Evolutionary conservation across 176 grass and related monocot genomes (phyloP).

Genomic region (Eleusine coracana): DNA sequence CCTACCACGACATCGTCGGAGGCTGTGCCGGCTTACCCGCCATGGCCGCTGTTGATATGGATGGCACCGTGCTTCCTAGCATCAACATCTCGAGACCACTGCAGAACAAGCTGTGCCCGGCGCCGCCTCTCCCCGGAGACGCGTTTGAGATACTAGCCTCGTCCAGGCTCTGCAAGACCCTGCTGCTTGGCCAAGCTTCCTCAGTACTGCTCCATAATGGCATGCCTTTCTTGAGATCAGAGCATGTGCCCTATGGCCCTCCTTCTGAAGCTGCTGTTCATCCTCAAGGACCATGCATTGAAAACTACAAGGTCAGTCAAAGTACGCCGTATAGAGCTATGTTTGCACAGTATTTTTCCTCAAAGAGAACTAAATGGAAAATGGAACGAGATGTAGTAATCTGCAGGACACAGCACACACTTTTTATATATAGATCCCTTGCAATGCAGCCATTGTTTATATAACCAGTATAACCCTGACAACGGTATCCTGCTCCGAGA

Average conservation of each 20-base stretch:
- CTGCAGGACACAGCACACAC: neutral
- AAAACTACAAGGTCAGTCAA: constrained; percentile 46
- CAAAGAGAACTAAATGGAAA: neutral
- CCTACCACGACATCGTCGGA: constrained; percentile 21
- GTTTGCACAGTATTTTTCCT: constrained; percentile 29
- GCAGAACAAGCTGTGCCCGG: constrained; percentile 27
- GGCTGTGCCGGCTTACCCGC: constrained; percentile 30
- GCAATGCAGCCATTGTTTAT: neutral
- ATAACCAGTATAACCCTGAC: neutral
- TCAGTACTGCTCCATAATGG: constrained; percentile 34
- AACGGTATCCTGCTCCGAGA: neutral
- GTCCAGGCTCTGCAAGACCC: constrained; percentile 51
- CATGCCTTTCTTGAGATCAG: constrained; percentile 52
- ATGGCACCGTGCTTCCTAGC: constrained; percentile 47
- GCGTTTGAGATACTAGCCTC: constrained; percentile 63
- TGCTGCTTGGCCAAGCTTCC: constrained; percentile 42
- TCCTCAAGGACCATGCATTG: constrained; percentile 59
- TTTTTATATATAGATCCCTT: neutral
- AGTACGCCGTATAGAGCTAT: constrained; percentile 10
- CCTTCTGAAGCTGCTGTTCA: constrained; percentile 33
- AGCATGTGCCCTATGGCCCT: constrained; percentile 57
- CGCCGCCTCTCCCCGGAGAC: constrained; percentile 28
- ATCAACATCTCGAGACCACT: constrained; percentile 48
- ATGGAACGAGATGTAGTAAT: neutral
- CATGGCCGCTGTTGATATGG: constrained; percentile 23